A percentile compares a stretch with the other conserved stretches of the same genome.
Conservation (phyloP, 768 basidiomycete species). For the Suillus hirtellus region DNA sequence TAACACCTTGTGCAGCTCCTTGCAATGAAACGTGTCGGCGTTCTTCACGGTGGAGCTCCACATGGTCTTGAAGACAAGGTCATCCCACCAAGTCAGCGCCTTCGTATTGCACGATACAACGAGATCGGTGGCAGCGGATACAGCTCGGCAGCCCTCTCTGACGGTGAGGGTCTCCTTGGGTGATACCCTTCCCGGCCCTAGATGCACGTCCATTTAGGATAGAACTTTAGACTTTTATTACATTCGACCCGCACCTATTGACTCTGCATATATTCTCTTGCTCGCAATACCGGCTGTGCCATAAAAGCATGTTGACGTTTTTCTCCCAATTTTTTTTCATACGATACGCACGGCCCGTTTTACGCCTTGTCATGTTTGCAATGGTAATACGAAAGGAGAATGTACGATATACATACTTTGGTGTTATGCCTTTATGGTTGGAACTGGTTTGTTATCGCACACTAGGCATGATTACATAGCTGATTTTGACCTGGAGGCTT, state of each 20-base stretch:
- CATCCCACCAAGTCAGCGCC: constrained; percentile 72
- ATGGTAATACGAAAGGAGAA: constrained; percentile 7
- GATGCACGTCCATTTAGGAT: background rate
- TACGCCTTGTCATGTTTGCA: constrained; percentile 16
- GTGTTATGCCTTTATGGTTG: background rate
- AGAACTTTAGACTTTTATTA: constrained; percentile 2
- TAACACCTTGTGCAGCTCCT: constrained; percentile 22
- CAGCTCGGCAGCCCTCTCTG: constrained; percentile 58
- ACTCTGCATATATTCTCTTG: constrained; percentile 11
- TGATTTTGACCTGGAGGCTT: too few species aligned
- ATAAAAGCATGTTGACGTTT: constrained; percentile 2
- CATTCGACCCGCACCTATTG: background rate
- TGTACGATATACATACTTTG: constrained; percentile 1
- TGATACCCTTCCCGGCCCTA: constrained; percentile 18
- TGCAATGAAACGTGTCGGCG: constrained; percentile 58
- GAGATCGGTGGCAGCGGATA: constrained; percentile 51
- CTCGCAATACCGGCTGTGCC: constrained; percentile 11
- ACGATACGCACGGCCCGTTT: constrained; percentile 19
- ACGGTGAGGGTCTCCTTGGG: constrained; percentile 53
- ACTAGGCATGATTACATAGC: too few species aligned
- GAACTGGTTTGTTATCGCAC: background rate
- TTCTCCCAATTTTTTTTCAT: background rate
- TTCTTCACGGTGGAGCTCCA: constrained; percentile 51
- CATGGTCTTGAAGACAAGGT: constrained; percentile 60
- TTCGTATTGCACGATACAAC: constrained; percentile 66